phyloP scores from a whole-genome alignment of 2,329 filamentous ascomycete species.

The Venturia carpophila region DNA sequence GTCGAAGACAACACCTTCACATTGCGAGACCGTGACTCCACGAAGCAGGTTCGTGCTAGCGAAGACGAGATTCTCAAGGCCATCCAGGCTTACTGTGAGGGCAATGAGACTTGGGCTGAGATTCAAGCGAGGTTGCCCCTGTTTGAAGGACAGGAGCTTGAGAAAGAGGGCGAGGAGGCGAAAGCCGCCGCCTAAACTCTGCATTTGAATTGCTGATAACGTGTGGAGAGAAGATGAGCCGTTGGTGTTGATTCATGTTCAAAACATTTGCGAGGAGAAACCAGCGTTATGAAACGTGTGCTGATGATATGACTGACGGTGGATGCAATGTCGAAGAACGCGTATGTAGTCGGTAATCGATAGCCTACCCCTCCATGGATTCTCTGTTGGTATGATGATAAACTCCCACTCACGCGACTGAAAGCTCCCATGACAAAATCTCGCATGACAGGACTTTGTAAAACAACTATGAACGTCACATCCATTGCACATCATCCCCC shows the following conservation, averaged over 20 bases:
- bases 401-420: neutral
- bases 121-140: conserved; percentile 70
- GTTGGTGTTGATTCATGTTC: conserved; percentile 1
- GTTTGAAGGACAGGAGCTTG: conserved; percentile 65
- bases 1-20: conserved; percentile 81
- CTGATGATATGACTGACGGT: neutral
- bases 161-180: conserved; percentile 8
- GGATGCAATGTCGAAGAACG: neutral
- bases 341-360: neutral
- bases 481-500: neutral
- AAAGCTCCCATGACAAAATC: neutral
- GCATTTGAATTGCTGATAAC: neutral
- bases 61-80: conserved; percentile 73
- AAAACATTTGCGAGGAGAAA: neutral
- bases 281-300: neutral
- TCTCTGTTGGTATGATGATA: neutral
- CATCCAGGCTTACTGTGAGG: conserved; percentile 55
- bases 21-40: conserved; percentile 82
- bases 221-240: neutral
- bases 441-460: neutral
- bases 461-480: too few relatives aligned
- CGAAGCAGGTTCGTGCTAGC: conserved; percentile 78
- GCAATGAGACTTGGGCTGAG: conserved; percentile 60
- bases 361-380: neutral
- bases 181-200: neutral